Conservation (phyloP, 192 early-diverging fungal genomes). For the Allomyces javanicus region DNA sequence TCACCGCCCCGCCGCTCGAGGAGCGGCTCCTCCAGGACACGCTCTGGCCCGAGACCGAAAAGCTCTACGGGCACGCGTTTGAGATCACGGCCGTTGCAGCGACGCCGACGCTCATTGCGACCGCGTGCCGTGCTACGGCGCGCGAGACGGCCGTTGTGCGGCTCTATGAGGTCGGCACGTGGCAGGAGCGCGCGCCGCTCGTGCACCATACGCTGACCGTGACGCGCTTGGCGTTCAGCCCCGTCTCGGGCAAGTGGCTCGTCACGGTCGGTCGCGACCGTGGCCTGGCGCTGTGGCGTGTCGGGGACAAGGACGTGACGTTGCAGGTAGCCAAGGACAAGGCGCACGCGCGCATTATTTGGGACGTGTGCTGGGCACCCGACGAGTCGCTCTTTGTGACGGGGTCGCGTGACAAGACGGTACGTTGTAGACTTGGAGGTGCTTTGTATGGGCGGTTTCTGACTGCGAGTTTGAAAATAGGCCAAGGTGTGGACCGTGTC, state of each 20-base stretch:
- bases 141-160: conserved; percentile 15
- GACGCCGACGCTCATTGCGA: conserved; percentile 45
- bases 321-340: conserved; percentile 32
- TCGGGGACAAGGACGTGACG: conserved; percentile 17
- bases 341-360: conserved; percentile 84
- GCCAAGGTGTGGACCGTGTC: no score
- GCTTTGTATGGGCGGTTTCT: no score
- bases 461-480: no score
- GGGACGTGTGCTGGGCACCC: conserved; percentile 67
- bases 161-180: conserved; percentile 12
- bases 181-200: conserved; percentile 23
- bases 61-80: conserved; percentile 93
- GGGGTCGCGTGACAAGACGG: conserved; percentile 76
- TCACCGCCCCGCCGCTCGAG: conserved; percentile 60
- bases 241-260: conserved; percentile 36
- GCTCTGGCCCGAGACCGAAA: conserved; percentile 89
- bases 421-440: conserved; percentile 1
- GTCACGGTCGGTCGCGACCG: conserved; percentile 74
- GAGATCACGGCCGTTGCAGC: conserved; percentile 68
- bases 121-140: conserved; percentile 19
- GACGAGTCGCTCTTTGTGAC: conserved; percentile 71
- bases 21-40: conserved; percentile 73
- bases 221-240: conserved; percentile 63
- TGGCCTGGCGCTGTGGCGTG: conserved; percentile 61
- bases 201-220: conserved; percentile 62